phyloP scores from a whole-genome alignment of 352 stramenopile genomes.

The Pythium graminicola region DNA sequence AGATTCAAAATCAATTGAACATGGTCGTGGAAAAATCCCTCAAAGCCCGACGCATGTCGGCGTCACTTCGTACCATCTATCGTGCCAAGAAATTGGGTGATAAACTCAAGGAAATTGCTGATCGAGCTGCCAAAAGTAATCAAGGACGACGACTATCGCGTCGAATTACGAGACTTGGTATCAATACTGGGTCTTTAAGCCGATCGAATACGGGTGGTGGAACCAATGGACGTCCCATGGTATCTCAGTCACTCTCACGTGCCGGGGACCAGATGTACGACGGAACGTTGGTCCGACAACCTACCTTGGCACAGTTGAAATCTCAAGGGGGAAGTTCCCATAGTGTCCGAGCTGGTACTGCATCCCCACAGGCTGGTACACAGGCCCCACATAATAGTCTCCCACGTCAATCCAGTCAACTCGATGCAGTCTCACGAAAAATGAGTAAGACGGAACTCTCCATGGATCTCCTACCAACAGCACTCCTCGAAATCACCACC shows the following conservation, averaged over 20 bases:
- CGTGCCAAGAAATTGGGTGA: conserved; percentile 71
- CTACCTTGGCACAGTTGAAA: too few species aligned
- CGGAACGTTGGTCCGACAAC: too few species aligned
- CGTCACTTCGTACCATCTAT: conserved; percentile 71
- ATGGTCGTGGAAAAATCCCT: conserved; percentile 75
- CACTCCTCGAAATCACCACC: conserved; percentile 54
- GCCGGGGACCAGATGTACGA: too few species aligned
- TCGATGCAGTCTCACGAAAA: conserved; percentile 46
- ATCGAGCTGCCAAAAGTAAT: conserved; percentile 37
- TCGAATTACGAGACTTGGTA: conserved; percentile 3
- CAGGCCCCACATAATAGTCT: neutral
- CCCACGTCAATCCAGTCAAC: conserved; percentile 15
- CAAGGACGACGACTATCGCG: conserved; percentile 24
- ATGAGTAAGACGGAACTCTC: conserved; percentile 48
- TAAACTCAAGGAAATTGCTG: conserved; percentile 78
- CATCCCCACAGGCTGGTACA: neutral
- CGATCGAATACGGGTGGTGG: neutral
- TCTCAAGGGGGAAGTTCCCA: too few species aligned
- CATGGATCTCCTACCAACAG: conserved; percentile 42
- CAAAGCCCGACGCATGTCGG: conserved; percentile 61
- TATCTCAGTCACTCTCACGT: too few species aligned
- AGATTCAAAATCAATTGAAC: conserved; percentile 71
- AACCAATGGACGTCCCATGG: too few species aligned
- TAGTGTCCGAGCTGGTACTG: too few species aligned
- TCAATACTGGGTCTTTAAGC: neutral